phyloP scores from a whole-genome alignment of 2,329 filamentous ascomycete genomes.

The Botrytis cinerea region DNA sequence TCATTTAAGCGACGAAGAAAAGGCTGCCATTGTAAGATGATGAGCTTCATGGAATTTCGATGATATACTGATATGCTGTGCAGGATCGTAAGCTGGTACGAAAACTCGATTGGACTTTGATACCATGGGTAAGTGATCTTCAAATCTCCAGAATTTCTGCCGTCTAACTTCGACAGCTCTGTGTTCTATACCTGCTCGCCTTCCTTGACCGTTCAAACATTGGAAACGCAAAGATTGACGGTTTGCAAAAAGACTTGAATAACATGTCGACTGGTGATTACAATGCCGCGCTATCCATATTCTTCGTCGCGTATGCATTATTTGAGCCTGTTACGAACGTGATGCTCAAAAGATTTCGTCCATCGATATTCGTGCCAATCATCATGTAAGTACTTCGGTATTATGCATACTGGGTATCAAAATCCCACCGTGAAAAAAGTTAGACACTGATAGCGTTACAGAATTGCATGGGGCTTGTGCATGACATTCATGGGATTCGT shows the following conservation, averaged over 20 bases:
- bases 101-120: conserved; percentile 61
- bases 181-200: conserved; percentile 73
- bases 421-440: background rate
- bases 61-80: conserved; percentile 13
- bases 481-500: conserved; percentile 57
- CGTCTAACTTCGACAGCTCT: conserved; percentile 49
- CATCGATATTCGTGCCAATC: conserved; percentile 75
- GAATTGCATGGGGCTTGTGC: conserved; percentile 63
- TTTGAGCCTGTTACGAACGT: conserved; percentile 77
- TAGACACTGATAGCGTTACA: conserved; percentile 36
- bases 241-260: conserved; percentile 59
- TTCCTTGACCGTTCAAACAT: conserved; percentile 81
- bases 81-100: conserved; percentile 64
- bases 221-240: conserved; percentile 68
- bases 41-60: background rate
- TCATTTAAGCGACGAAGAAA: conserved; percentile 64
- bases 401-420: background rate
- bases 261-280: conserved; percentile 65
- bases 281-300: conserved; percentile 76
- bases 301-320: conserved; percentile 82
- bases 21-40: conserved; percentile 56
- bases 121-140: conserved; percentile 53
- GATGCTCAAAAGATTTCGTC: conserved; percentile 69
- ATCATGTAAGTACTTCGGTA: conserved; percentile 65
- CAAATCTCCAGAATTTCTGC: conserved; percentile 4